Evolutionary conservation across 768 basidiomycete genomes (phyloP).

Genomic region (Kwoniella shandongensis): DNA sequence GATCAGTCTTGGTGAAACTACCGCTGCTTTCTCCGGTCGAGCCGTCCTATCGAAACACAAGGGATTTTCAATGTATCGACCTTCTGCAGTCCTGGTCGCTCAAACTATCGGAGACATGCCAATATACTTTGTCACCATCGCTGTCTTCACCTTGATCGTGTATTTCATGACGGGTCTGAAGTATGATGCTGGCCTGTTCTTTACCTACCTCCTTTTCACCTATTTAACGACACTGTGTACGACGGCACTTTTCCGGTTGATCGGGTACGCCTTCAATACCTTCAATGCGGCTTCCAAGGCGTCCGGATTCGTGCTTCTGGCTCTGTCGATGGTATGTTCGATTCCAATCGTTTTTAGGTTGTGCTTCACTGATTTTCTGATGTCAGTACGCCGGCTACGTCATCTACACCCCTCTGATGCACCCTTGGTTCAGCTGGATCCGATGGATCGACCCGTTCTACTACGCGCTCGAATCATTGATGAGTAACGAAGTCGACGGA

Average conservation of each 20-base stretch:
- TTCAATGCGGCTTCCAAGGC: slow-evolving; percentile 50
- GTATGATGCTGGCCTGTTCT: slow-evolving; percentile 32
- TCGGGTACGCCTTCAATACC: slow-evolving; percentile 42
- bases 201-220: slow-evolving; percentile 35
- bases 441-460: slow-evolving; percentile 49
- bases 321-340: slow-evolving; percentile 31
- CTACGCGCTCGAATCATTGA: slow-evolving; percentile 46
- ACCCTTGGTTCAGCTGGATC: slow-evolving; percentile 52
- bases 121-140: slow-evolving; percentile 47
- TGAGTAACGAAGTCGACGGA: slow-evolving; percentile 33
- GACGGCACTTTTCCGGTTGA: slow-evolving; percentile 44
- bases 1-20: slow-evolving; percentile 42
- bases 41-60: slow-evolving; percentile 51
- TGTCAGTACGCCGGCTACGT: slow-evolving; percentile 35
- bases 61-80: slow-evolving; percentile 43
- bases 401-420: slow-evolving; percentile 44
- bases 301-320: slow-evolving; percentile 45
- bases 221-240: slow-evolving; percentile 28
- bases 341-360: slow-evolving; percentile 22
- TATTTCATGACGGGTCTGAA: slow-evolving; percentile 46
- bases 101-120: slow-evolving; percentile 56
- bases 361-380: neutral
- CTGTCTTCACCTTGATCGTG: slow-evolving; percentile 46
- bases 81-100: slow-evolving; percentile 55
- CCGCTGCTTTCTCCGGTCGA: slow-evolving; percentile 48